Evolutionary conservation across 2,329 filamentous ascomycete genomes (phyloP), one percentile per base, ranked within the genome.

Genomic region (Epichloe gansuensis): DNA sequence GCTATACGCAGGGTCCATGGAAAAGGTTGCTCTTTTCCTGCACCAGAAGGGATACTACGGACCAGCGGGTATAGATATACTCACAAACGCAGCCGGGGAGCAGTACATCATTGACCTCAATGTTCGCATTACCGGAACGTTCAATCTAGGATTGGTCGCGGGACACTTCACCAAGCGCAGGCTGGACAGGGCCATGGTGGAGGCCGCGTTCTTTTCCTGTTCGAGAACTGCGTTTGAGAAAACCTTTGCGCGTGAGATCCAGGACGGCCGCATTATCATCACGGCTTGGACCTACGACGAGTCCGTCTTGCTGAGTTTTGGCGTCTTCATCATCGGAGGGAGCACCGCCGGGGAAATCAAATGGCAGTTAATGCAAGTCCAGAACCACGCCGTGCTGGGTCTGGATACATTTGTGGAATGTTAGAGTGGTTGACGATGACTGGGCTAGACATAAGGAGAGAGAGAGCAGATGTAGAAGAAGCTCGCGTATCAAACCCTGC

Each of bases 71-170:
- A 48, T 52, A 17, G 53, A 54, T 42, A 46, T 54, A 21, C 23
- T 54, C 17, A 52, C 50, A 7, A 38, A 21, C 37, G 17, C 23
- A 21, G n/a, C 28, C 3, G 42, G 46, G 15, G 42, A 52, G 45
- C 50, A 52, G 41, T 43, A 49, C 41, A 49, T 54, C 8, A 50
- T 54, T 5, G 53, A 54, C 25, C 50, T 54, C 15, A 54, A 54
- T 37, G 31, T 42, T 9, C 53, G 53, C 23, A 49, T 50, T 17
- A 48, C 53, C 11, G 53, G 50, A 6, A 42, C 49, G 8, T 48
- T 41, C 23, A 25, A 11, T 34, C 39, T 54, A 15, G 53, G 53
- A 12, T 39, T 46, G n/a, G 13, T 54, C 1, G 25, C 38, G 17
- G 50, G 50, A 13, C 53, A 54, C 50, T 54, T 54, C 35, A 25